Evolutionary conservation across 768 basidiomycete species (phyloP), one percentile per base, ranked within the genome.

Genomic region (Boletus vinaceobasis): DNA sequence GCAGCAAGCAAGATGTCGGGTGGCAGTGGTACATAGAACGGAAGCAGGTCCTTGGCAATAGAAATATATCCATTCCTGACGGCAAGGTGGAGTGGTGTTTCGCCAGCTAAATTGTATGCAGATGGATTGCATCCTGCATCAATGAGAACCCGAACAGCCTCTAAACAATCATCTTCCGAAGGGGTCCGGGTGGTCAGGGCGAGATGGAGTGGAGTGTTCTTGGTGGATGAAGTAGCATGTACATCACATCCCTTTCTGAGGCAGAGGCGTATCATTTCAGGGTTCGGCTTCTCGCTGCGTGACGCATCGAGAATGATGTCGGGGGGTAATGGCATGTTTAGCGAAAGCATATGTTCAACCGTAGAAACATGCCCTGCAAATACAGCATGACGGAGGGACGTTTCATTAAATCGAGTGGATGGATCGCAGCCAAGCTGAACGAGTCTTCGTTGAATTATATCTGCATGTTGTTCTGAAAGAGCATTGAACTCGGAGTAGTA

Each of bases 101-200:
- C 8, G 3, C 48, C 42, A 17, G 11, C 19, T 1, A 32, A n/a
- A 8, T 61, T 51, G 10, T 4, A 7, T 4, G 6, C 2, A n/a
- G 39, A 47, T 11, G 52, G 43, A 29, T 50, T n/a, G 17, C 61
- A 59, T 14, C 61, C 61, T 0, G 61, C 57, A 23, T 43, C 39
- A 4, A 52, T 5, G 9, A 63, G 52, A 14, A 48, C 26, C 38
- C 36, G 38, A n/a, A 43, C 14, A 3, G 1, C 9, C 21, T 44
- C 36, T 3, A 43, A 14, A 10, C 10, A 2, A 5, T 35, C 47
- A 4, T 32, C 0, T 40, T 53, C 43, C 3, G 29, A 10, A 19
- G 23, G 23, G 23, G 23, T 23, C 23, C 23, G 4, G 23, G 23
- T 2, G 23, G 4, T 7, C 11, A 49, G 7, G 14, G 10, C 9